Conservation (phyloP, 2,329 filamentous ascomycete genomes). For the Clonostachys chloroleuca region DNA sequence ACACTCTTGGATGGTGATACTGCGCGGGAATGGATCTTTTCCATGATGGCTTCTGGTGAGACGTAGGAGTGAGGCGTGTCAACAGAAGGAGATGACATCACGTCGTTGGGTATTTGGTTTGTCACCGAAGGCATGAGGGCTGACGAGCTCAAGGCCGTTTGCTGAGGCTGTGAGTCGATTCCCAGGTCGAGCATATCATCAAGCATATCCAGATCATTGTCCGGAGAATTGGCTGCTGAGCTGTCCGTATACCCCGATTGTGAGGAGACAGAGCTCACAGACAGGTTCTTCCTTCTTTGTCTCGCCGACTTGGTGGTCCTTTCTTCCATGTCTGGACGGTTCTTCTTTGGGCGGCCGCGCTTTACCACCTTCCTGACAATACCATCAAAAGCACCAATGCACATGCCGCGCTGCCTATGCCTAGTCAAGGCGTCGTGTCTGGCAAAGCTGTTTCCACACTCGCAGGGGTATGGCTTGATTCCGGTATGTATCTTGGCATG, state of each 20-base stretch:
- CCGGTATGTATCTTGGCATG: conserved; percentile 97
- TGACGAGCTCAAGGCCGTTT: conserved; percentile 30
- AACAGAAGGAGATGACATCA: conserved; percentile 31
- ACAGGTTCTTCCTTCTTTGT: conserved; percentile 50
- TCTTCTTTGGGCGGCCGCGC: conserved; percentile 60
- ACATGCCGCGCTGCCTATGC: conserved; percentile 94
- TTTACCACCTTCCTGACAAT: conserved; percentile 56
- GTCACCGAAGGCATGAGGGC: conserved; percentile 31
- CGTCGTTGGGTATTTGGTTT: conserved; percentile 23
- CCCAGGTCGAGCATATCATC: conserved; percentile 44
- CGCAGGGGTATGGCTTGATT: conserved; percentile 91
- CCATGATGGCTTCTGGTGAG: conserved; percentile 40
- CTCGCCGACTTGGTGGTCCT: conserved; percentile 32
- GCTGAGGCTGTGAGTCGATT: background rate
- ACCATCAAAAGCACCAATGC: conserved; percentile 88
- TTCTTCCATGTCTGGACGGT: background rate
- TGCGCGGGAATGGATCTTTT: conserved; percentile 27
- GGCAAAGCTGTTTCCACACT: conserved; percentile 91
- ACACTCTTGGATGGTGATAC: conserved; percentile 45
- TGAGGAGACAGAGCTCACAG: conserved; percentile 44
- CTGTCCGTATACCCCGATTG: conserved; percentile 53
- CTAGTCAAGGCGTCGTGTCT: conserved; percentile 92
- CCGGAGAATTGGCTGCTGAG: conserved; percentile 51
- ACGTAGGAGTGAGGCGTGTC: conserved; percentile 35
- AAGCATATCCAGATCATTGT: conserved; percentile 10